Conservation (phyloP, 1,139 yeast genomes). For the Geotrichum macrosporum region DNA sequence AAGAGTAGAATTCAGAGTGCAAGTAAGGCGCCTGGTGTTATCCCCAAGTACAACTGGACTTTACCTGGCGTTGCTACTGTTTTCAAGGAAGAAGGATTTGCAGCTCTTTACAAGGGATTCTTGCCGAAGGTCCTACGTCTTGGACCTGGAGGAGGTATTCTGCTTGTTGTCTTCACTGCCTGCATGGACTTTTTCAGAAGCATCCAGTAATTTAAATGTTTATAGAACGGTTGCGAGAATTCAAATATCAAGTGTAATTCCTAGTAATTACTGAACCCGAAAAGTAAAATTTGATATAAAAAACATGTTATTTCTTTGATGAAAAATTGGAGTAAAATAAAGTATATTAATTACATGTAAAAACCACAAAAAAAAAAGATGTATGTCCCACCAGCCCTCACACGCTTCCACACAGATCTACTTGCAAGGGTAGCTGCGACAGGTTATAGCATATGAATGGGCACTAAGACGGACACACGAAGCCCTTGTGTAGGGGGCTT, state of each 20-base stretch:
- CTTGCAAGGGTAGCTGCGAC: conserved; percentile 39
- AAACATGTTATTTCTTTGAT: no score
- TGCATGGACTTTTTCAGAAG: conserved; percentile 92
- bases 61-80: conserved; percentile 73
- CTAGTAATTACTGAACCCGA: no score
- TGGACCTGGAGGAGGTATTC: conserved; percentile 99
- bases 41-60: conserved; percentile 86
- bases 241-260: no score
- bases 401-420: conserved; percentile 37
- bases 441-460: conserved; percentile 38
- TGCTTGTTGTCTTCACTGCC: conserved; percentile 89
- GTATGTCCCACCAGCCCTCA: conserved; percentile 65
- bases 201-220: conserved; percentile 43
- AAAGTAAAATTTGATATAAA: background rate
- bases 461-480: conserved; percentile 53
- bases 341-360: no score
- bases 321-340: no score
- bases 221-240: no score
- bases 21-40: conserved; percentile 56
- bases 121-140: conserved; percentile 94
- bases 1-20: conserved; percentile 96
- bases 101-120: conserved; percentile 89
- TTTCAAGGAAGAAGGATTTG: conserved; percentile 83
- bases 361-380: conserved; percentile 30
- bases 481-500: conserved; percentile 36